Conservation (phyloP, 352 stramenopile genomes). For the Globisporangium lucens region DNA sequence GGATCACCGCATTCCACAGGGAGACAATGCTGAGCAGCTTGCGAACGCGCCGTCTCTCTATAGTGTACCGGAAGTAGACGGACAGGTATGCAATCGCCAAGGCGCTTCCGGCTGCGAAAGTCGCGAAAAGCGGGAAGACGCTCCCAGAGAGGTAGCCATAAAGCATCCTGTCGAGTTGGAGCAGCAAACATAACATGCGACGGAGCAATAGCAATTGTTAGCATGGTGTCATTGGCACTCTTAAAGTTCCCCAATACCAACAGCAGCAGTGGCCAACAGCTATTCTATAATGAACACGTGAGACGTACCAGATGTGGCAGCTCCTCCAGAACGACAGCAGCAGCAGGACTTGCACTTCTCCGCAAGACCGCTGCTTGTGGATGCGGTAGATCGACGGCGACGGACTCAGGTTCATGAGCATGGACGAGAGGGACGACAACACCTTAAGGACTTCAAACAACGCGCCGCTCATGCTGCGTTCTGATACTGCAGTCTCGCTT, state of each 20-base stretch:
- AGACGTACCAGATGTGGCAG: no score
- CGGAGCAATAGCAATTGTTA: no score
- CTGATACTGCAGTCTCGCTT: no score
- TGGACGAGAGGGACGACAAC: slow-evolving; percentile 34
- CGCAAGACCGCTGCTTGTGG: slow-evolving; percentile 29
- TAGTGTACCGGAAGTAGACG: slow-evolving; percentile 31
- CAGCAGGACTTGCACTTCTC: slow-evolving; percentile 33
- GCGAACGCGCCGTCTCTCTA: slow-evolving; percentile 19
- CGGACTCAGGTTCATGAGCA: slow-evolving; percentile 36
- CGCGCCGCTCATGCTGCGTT: background rate
- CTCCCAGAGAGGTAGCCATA: slow-evolving; percentile 14
- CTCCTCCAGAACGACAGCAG: slow-evolving; percentile 22
- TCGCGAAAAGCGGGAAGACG: slow-evolving; percentile 12
- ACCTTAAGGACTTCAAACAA: slow-evolving; percentile 24
- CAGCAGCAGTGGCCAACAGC: no score
- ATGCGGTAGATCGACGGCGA: slow-evolving; percentile 35
- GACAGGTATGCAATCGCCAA: slow-evolving; percentile 31
- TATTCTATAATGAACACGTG: no score
- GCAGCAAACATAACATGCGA: background rate
- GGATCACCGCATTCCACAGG: slow-evolving; percentile 1
- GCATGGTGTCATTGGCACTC: no score
- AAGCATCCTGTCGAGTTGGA: slow-evolving; percentile 13
- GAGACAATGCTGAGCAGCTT: background rate
- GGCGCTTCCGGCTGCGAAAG: slow-evolving; percentile 21
- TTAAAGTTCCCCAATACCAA: no score